Conservation (phyloP, 768 basidiomycete species). For the Hypsizygus marmoreus region DNA sequence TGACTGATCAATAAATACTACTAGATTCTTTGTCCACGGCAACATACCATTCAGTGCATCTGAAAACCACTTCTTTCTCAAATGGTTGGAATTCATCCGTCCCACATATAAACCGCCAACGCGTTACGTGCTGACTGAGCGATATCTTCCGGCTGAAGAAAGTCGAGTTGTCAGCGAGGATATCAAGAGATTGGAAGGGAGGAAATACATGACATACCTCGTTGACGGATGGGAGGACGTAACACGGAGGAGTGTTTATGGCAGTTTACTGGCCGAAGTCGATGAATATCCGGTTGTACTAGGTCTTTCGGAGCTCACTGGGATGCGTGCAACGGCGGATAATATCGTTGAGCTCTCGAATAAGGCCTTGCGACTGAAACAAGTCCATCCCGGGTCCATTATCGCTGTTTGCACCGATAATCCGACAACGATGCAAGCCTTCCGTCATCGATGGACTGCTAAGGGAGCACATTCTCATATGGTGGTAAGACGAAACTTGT, state of each 20-base stretch:
- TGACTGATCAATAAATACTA: neutral
- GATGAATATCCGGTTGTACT: slow-evolving; percentile 2
- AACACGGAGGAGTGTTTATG: slow-evolving; percentile 4
- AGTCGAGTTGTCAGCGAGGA: neutral
- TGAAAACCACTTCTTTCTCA: neutral
- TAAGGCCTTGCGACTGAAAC: slow-evolving; percentile 20
- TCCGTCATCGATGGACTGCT: slow-evolving; percentile 16
- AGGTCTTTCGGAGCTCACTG: neutral
- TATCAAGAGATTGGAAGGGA: neutral
- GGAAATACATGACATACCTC: neutral
- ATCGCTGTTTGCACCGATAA: slow-evolving; percentile 32
- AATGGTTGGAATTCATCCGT: neutral
- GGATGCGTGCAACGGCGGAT: slow-evolving; percentile 15
- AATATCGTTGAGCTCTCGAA: slow-evolving; percentile 18
- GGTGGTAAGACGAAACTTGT: slow-evolving; percentile 13
- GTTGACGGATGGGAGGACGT: slow-evolving; percentile 10
- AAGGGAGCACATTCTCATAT: slow-evolving; percentile 24
- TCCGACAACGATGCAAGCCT: slow-evolving; percentile 31
- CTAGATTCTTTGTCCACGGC: neutral
- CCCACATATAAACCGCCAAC: neutral
- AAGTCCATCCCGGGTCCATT: slow-evolving; percentile 18
- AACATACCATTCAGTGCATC: neutral
- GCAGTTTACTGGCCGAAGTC: slow-evolving; percentile 3
- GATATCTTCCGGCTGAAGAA: slow-evolving; percentile 7
- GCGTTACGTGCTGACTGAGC: neutral